Evolutionary conservation across 208 protist species (phyloP), one percentile per base, ranked within the genome.

Genomic region (Crithidia brevicula): DNA sequence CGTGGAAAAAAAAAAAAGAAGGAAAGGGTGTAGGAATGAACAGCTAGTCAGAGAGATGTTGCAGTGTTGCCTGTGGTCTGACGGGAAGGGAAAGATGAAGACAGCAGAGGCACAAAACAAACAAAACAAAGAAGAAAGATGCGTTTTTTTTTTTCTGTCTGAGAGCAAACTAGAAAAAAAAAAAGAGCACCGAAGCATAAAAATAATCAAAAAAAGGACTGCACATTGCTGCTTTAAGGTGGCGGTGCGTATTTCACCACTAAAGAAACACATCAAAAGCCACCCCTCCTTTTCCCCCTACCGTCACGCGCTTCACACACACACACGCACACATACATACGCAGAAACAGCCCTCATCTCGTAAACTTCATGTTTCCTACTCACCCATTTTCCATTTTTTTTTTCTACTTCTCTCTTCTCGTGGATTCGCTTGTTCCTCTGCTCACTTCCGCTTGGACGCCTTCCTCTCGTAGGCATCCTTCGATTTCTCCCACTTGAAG

Each of bases 401-500:
- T n/a, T n/a, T n/a, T n/a, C n/a, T n/a, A n/a, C n/a, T n/a, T n/a
- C n/a, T n/a, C n/a, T n/a, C n/a, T n/a, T n/a, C n/a, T n/a, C n/a
- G n/a, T n/a, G n/a, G n/a, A n/a, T n/a, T n/a, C n/a, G n/a, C n/a
- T n/a, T n/a, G n/a, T n/a, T n/a, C n/a, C n/a, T n/a, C n/a, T n/a
- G n/a, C n/a, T 11, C 52, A 31, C 40, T 58, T 63, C 22, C 36
- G 20, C 42, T 61, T 60, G 11, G 10, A 22, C 4, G 34, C 47
- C 62, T 84, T 79, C 20, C 47, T 59, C 52, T 73, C 63, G 36
- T 23, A 61, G 36, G 72, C 75, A 9, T 82, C 64, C 78, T 85
- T 87, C 22, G 75, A 67, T 45, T 81, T 83, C 40, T 91, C 85
- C 52, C 72, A 72, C 66, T 83, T 79, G 61, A 83, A 91, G 53